A percentile compares a stretch with the other conserved stretches of the same genome.
phyloP scores from a whole-genome alignment of 2,329 filamentous ascomycete genomes.

The Gyromitra esculenta region DNA sequence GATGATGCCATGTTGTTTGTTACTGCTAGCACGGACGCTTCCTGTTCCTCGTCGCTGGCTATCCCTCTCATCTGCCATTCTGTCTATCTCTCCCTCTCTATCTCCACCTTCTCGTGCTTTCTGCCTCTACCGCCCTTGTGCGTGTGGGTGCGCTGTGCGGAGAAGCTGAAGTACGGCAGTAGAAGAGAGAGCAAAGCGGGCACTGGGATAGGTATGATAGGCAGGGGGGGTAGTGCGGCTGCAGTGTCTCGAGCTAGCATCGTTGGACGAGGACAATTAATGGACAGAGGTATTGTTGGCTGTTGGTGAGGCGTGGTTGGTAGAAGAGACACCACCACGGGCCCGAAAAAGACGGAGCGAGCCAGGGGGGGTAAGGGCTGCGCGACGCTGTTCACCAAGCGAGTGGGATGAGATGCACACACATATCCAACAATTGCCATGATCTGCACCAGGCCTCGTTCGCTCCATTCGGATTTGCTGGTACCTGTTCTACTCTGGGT shows the following conservation, averaged over 20 bases:
- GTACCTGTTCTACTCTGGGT: constrained; percentile 48
- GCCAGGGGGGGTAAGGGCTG: constrained; percentile 40
- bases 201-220: constrained; percentile 34
- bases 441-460: constrained; percentile 53
- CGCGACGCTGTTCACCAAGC: constrained; percentile 52
- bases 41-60: constrained; percentile 19
- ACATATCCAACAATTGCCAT: constrained; percentile 53
- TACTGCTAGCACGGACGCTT: constrained; percentile 39
- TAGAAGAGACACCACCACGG: constrained; percentile 33
- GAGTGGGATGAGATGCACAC: constrained; percentile 54
- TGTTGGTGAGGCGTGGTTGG: constrained; percentile 51
- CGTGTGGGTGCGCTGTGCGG: constrained; percentile 46
- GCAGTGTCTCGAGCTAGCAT: constrained; percentile 44
- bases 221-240: constrained; percentile 44
- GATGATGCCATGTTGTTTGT: constrained; percentile 19
- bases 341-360: constrained; percentile 48
- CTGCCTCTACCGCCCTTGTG: constrained; percentile 36
- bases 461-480: constrained; percentile 45
- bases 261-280: constrained; percentile 43
- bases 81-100: constrained; percentile 19
- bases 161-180: constrained; percentile 49
- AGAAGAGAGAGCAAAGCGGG: constrained; percentile 12
- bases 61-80: constrained; percentile 44
- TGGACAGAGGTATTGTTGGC: constrained; percentile 49
- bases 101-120: constrained; percentile 21